Evolutionary conservation across 129 eudicot species (phyloP).

Genomic region (Flaveria linearis): DNA sequence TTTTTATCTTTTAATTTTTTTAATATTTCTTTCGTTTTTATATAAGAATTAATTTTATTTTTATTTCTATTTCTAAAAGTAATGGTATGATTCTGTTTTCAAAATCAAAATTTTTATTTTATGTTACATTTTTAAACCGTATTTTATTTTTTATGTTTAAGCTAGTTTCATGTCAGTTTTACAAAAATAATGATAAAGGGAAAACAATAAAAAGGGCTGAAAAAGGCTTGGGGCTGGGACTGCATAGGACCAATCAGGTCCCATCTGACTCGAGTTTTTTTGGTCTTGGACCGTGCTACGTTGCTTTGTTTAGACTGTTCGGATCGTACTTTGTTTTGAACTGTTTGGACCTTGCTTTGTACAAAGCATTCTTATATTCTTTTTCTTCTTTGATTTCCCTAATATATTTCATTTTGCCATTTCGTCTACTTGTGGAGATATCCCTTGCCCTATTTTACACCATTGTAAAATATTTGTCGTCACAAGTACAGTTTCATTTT

Average conservation of each 20-base stretch:
- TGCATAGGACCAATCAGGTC: too few relatives aligned
- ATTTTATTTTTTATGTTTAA: neutral
- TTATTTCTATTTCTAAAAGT: neutral
- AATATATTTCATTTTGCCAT: neutral
- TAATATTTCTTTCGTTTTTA: neutral
- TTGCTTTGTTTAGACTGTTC: too few relatives aligned
- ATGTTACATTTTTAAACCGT: neutral
- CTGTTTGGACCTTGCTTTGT: too few relatives aligned
- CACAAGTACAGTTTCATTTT: constrained; percentile 8
- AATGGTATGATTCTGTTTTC: neutral
- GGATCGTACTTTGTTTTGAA: too few relatives aligned
- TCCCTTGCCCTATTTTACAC: constrained; percentile 11
- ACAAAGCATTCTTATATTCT: too few relatives aligned
- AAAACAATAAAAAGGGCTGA: too few relatives aligned
- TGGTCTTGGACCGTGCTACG: too few relatives aligned
- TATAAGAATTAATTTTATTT: neutral
- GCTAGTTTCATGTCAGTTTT: neutral
- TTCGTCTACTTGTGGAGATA: neutral
- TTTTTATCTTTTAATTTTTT: neutral
- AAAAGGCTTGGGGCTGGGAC: too few relatives aligned
- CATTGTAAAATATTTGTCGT: constrained; percentile 6
- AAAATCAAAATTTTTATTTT: neutral
- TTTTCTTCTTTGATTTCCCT: neutral
- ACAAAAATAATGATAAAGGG: too few relatives aligned
- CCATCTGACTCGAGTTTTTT: too few relatives aligned